These are phyloP conservation scores for Prunus mume DNA, from an alignment of 306 rosid species.

Conservation along the genomic window DNA sequence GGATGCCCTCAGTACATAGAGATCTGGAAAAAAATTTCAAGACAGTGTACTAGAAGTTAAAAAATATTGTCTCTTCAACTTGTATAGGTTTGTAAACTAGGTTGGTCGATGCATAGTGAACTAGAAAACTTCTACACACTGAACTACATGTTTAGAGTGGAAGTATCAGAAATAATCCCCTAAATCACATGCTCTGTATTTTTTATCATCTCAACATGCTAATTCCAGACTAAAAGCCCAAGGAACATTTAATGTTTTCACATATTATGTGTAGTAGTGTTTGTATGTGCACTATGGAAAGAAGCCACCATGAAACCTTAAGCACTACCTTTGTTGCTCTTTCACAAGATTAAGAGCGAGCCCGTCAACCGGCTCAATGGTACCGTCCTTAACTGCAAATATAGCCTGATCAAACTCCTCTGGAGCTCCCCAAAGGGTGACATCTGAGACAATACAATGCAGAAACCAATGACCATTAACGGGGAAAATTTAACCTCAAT, in stretches of 20 bases:
- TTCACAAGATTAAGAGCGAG: constrained; percentile 55
- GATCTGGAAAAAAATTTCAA: not conserved
- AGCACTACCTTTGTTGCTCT: constrained; percentile 76
- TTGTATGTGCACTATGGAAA: not conserved
- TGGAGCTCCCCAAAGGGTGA: constrained; percentile 79
- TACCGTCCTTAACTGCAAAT: constrained; percentile 54
- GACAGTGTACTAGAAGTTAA: not conserved
- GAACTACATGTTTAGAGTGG: not conserved
- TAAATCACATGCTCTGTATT: not conserved
- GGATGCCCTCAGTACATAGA: not conserved
- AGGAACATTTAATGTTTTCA: not conserved
- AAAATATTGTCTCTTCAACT: not conserved
- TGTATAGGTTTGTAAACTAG: not conserved
- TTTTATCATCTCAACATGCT: not conserved
- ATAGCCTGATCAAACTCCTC: constrained; percentile 96
- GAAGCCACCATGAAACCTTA: not conserved
- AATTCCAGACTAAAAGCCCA: not conserved
- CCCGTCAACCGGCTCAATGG: constrained; percentile 62
- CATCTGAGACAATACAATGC: constrained; percentile 44
- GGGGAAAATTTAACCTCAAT: not conserved
- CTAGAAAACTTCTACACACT: not conserved
- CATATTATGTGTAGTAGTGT: not conserved
- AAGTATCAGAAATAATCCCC: not conserved
- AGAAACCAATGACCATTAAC: constrained; percentile 19
- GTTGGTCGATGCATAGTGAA: not conserved